A percentile compares a stretch with the other conserved stretches of the same genome.
These are phyloP conservation scores for Eustoma russellianum DNA, from an alignment of 257 asterid species.

Conservation along the genomic window DNA sequence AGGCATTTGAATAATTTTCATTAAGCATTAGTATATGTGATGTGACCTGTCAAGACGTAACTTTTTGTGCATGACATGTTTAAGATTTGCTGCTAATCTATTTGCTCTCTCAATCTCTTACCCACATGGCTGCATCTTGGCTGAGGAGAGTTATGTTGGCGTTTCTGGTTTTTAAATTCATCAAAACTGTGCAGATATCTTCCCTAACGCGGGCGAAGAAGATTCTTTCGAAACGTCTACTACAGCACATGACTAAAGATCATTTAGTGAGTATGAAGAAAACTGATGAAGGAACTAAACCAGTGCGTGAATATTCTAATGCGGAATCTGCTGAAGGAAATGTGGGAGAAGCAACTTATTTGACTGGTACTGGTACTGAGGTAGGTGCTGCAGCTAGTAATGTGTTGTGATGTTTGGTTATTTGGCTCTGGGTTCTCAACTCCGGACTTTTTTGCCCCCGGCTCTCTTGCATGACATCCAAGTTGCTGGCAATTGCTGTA, in stretches of 20 bases:
- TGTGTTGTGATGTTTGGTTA: background rate
- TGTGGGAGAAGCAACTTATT: constrained; percentile 13
- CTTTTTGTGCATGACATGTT: no score
- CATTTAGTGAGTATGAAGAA: constrained; percentile 7
- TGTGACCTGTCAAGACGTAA: no score
- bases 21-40: no score
- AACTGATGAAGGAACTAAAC: constrained; percentile 3
- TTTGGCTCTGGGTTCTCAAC: background rate
- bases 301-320: constrained; percentile 2
- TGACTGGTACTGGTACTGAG: constrained; percentile 11
- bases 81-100: no score
- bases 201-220: constrained; percentile 21
- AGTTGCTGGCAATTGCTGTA: no score
- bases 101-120: no score
- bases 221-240: constrained; percentile 14
- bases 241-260: constrained; percentile 14
- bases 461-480: background rate
- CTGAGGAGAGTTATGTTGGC: no score
- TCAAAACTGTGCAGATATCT: constrained; percentile 22
- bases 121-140: no score
- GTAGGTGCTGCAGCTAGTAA: constrained; percentile 12
- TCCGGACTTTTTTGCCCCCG: background rate
- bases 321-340: constrained; percentile 12
- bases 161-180: no score
- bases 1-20: no score